Conservation (phyloP, 2,329 filamentous ascomycete species). For the Xylaria sp. region DNA sequence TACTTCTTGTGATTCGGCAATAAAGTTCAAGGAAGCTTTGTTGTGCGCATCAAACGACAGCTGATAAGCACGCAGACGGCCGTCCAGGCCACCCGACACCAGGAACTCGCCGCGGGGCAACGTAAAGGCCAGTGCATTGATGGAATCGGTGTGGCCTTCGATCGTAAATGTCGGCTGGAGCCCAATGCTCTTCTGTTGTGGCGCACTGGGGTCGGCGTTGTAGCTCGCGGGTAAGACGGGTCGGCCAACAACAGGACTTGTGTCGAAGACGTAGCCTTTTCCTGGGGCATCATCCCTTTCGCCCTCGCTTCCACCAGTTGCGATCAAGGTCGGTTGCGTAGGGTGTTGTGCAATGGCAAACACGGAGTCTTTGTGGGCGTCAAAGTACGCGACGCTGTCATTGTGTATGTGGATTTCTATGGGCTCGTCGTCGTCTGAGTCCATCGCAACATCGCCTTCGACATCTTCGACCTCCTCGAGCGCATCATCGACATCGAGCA, state of each 20-base stretch:
- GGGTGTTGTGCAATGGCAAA: slow-evolving; percentile 97
- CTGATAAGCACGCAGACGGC: slow-evolving; percentile 75
- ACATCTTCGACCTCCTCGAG: slow-evolving; percentile 68
- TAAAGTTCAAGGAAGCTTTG: slow-evolving; percentile 61
- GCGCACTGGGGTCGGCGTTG: slow-evolving; percentile 67
- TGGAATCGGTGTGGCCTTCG: slow-evolving; percentile 89
- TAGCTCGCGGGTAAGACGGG: slow-evolving; percentile 80
- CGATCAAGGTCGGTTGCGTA: slow-evolving; percentile 74
- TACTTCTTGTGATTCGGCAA: slow-evolving; percentile 85
- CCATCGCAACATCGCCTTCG: slow-evolving; percentile 80
- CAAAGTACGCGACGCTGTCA: slow-evolving; percentile 92
- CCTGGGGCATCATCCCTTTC: slow-evolving; percentile 68
- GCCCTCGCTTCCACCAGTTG: slow-evolving; percentile 79
- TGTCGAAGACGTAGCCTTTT: slow-evolving; percentile 85
- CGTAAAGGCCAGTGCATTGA: slow-evolving; percentile 87
- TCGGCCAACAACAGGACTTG: slow-evolving; percentile 63
- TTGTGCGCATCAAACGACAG: slow-evolving; percentile 53
- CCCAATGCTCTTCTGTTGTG: slow-evolving; percentile 57
- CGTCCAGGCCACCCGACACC: slow-evolving; percentile 87
- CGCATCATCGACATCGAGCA: slow-evolving; percentile 78
- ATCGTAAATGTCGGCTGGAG: slow-evolving; percentile 73
- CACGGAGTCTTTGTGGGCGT: slow-evolving; percentile 86
- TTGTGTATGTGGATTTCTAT: slow-evolving; percentile 84
- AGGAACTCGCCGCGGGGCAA: slow-evolving; percentile 82
- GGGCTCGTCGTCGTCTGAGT: slow-evolving; percentile 72